Evolutionary conservation across 805 yeast species (phyloP), one percentile per base, ranked within the genome.

Genomic region (Pichia deserticola): DNA sequence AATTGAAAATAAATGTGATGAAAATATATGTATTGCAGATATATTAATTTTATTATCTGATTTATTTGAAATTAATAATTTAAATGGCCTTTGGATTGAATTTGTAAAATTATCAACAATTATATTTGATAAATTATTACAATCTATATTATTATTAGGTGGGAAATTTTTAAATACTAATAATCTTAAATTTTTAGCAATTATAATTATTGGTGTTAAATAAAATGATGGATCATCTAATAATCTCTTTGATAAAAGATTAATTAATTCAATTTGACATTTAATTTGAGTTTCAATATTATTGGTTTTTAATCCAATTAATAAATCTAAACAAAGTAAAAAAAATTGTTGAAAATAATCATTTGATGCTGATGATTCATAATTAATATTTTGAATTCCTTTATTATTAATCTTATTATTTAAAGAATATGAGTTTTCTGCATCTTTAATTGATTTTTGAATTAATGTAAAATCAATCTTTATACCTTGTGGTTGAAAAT

Each of bases 1-100:
- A 25, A 43, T 43, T n/a, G 51, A 43, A 25, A 48, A 48, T 27
- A 48, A 27, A 27, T 48, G 44, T 4, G 51, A 43, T 12, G 51
- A 40, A 48, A 48, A 48, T 4, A 48, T 44, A 28, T 48, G 51
- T 10, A 48, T 29, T 15, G 51, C 51, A 20, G 51, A 48, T 7
- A 48, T 40, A 20, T 48, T 48, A 28, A 48, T 48, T 27, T 15
- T 33, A 20, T 34, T 43, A 10, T 48, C 51, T 1, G 51, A 43
- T 36, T 48, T 48, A 35, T 48, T 48, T 12, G 51, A 48, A 5
- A 48, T 43, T 9, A 48, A 27, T 5, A 44, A 30, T 33, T 48
- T 48, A 29, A 48, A 43, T 12, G 51, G 51, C n/a, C 42, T 33
- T 27, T 48, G 51, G 7, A 48, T 40, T 5, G 44, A 27, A 15